A percentile compares a stretch with the other conserved stretches of the same genome.
These are phyloP conservation scores for Bisporella sp. DNA, from an alignment of 2,329 filamentous ascomycete species.

Conservation along the genomic window DNA sequence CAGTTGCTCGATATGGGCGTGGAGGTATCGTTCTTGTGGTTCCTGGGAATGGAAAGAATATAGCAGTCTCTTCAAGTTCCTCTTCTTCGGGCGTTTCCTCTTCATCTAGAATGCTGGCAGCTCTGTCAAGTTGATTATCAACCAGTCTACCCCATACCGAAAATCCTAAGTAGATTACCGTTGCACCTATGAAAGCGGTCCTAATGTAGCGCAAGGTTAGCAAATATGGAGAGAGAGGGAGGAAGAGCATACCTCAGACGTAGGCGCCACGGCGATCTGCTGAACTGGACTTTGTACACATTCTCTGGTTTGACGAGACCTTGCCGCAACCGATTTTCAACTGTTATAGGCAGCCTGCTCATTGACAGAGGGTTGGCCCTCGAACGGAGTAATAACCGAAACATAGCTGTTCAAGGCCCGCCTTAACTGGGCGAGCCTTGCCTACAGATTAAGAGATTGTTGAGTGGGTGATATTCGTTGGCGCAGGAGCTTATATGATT, in stretches of 20 bases:
- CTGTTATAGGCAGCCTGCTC: slow-evolving; percentile 19
- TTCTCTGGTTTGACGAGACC: slow-evolving; percentile 2
- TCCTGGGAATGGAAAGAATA: slow-evolving; percentile 57
- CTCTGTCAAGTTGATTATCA: slow-evolving; percentile 36
- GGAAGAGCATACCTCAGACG: slow-evolving; percentile 11
- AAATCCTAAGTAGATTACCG: slow-evolving; percentile 27
- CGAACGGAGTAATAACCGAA: slow-evolving; percentile 16
- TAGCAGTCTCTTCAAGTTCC: slow-evolving; percentile 37
- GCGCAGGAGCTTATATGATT: too few relatives aligned
- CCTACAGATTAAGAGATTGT: too few relatives aligned
- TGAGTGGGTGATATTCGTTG: too few relatives aligned
- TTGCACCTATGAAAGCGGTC: too few relatives aligned
- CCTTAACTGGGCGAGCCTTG: slow-evolving; percentile 20
- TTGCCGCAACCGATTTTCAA: slow-evolving; percentile 7
- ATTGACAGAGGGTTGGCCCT: slow-evolving; percentile 12
- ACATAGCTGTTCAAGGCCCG: slow-evolving; percentile 23
- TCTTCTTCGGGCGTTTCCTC: slow-evolving; percentile 32
- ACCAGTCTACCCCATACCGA: slow-evolving; percentile 39
- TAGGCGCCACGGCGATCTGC: slow-evolving; percentile 7
- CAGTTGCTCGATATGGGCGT: slow-evolving; percentile 44
- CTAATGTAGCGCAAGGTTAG: background rate
- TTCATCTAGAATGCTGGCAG: slow-evolving; percentile 19
- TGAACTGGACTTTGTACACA: slow-evolving; percentile 21
- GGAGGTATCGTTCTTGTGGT: slow-evolving; percentile 43
- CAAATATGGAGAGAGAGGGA: background rate